These are phyloP conservation scores for Candida stauntonica DNA, from an alignment of 805 yeast genomes.

Conservation along the genomic window DNA sequence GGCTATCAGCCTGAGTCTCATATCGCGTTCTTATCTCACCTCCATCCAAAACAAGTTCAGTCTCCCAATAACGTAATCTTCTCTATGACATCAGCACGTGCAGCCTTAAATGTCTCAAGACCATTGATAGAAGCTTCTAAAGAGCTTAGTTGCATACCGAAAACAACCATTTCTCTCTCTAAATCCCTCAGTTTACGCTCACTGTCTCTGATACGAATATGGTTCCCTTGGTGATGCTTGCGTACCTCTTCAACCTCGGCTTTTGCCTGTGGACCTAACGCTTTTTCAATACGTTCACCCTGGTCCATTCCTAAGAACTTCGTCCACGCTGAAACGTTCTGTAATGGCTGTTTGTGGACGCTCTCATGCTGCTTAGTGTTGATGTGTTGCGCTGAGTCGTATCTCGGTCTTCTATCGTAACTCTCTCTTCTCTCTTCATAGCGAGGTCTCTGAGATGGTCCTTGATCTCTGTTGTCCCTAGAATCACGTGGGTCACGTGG, in stretches of 20 bases:
- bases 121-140: conserved; percentile 16
- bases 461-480: too few relatives aligned
- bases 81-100: conserved; percentile 16
- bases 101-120: conserved; percentile 12
- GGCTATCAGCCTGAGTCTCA: too few relatives aligned
- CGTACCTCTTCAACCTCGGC: conserved; percentile 13
- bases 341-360: conserved; percentile 1
- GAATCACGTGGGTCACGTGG: neutral
- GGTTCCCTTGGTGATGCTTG: conserved; percentile 13
- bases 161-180: conserved; percentile 12
- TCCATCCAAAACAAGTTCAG: too few relatives aligned
- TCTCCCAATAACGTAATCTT: conserved; percentile 18
- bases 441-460: neutral
- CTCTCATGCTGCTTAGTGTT: conserved; percentile 5
- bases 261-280: conserved; percentile 8
- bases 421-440: conserved; percentile 2
- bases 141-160: conserved; percentile 14
- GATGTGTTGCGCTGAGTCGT: too few relatives aligned
- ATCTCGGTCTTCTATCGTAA: too few relatives aligned
- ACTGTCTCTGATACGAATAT: conserved; percentile 10
- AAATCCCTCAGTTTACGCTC: conserved; percentile 6
- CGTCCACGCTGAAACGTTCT: conserved; percentile 15
- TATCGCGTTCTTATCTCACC: too few relatives aligned
- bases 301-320: conserved; percentile 17
- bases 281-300: conserved; percentile 10